These are phyloP conservation scores for Suillus variegatus DNA, from an alignment of 768 basidiomycete species.

Conservation along the genomic window DNA sequence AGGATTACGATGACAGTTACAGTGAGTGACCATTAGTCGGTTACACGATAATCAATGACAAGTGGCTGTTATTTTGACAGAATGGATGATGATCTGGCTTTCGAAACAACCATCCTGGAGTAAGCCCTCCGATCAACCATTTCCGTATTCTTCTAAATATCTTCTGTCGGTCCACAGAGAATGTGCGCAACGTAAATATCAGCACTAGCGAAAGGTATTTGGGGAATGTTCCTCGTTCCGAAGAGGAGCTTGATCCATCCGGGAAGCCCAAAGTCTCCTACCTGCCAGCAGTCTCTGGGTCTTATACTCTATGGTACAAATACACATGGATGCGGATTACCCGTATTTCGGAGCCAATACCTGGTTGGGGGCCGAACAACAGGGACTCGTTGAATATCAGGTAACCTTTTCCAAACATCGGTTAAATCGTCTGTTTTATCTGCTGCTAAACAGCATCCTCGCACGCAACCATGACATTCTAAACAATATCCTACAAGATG, in stretches of 20 bases:
- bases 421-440: constrained; percentile 1
- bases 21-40: constrained; percentile 38
- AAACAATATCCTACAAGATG: constrained; percentile 55
- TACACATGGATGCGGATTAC: constrained; percentile 31
- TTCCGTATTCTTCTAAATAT: not conserved
- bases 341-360: constrained; percentile 21
- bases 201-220: constrained; percentile 45
- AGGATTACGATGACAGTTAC: constrained; percentile 58
- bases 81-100: constrained; percentile 74
- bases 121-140: constrained; percentile 26
- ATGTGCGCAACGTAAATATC: constrained; percentile 53
- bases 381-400: constrained; percentile 26
- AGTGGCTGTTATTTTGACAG: constrained; percentile 33
- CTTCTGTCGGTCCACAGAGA: constrained; percentile 19
- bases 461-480: constrained; percentile 46
- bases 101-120: constrained; percentile 63
- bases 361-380: constrained; percentile 17
- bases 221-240: constrained; percentile 27
- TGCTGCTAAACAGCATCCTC: constrained; percentile 44
- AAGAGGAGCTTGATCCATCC: constrained; percentile 23
- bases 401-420: constrained; percentile 6
- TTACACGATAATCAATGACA: not conserved
- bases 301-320: constrained; percentile 37
- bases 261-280: constrained; percentile 31
- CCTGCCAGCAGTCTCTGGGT: constrained; percentile 33